Percentiles rank a stretch among this genome's conserved stretches.
Evolutionary conservation across 805 yeast species (phyloP).

Genomic region (Sugiyamaella boreocaroliniensis): DNA sequence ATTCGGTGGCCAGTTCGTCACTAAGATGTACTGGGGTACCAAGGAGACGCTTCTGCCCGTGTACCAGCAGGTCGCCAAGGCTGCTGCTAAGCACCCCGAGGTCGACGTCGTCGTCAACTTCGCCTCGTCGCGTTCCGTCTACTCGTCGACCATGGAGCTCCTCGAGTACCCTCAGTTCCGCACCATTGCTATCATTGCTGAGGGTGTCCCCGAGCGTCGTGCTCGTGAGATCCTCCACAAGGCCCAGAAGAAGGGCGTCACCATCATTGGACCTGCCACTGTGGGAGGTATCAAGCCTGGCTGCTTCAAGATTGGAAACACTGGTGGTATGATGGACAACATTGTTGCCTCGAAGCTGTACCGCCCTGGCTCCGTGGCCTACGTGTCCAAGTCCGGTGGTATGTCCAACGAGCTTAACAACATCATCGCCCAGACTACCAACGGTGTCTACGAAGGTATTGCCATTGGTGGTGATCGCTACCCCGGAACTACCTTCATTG

Average conservation of each 20-base stretch:
- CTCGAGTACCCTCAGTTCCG: constrained; percentile 40
- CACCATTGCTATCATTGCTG: constrained; percentile 43
- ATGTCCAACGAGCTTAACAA: constrained; percentile 45
- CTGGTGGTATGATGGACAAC: constrained; percentile 47
- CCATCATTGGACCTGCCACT: constrained; percentile 43
- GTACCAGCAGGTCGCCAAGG: constrained; percentile 38
- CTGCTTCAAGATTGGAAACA: constrained; percentile 43
- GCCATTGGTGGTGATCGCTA: constrained; percentile 72
- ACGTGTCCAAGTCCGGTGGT: constrained; percentile 44
- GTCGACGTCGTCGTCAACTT: constrained; percentile 44
- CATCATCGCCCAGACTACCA: constrained; percentile 39
- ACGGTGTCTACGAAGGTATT: constrained; percentile 49
- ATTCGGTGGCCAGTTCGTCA: constrained; percentile 40
- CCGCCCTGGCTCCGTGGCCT: constrained; percentile 43
- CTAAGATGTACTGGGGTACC: constrained; percentile 46
- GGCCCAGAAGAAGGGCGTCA: constrained; percentile 40
- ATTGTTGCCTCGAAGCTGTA: constrained; percentile 42
- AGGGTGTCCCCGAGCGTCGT: constrained; percentile 45
- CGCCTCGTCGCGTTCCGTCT: constrained; percentile 42
- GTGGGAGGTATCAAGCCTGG: constrained; percentile 47
- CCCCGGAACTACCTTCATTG: constrained; percentile 67
- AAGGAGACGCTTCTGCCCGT: constrained; percentile 41
- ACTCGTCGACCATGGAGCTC: constrained; percentile 42
- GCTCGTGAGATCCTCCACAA: constrained; percentile 40
- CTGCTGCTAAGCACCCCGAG: constrained; percentile 40